Percentiles rank a stretch among this genome's conserved stretches.
phyloP scores from a whole-genome alignment of 805 yeast genomes.

The Kuraishia floccosa region DNA sequence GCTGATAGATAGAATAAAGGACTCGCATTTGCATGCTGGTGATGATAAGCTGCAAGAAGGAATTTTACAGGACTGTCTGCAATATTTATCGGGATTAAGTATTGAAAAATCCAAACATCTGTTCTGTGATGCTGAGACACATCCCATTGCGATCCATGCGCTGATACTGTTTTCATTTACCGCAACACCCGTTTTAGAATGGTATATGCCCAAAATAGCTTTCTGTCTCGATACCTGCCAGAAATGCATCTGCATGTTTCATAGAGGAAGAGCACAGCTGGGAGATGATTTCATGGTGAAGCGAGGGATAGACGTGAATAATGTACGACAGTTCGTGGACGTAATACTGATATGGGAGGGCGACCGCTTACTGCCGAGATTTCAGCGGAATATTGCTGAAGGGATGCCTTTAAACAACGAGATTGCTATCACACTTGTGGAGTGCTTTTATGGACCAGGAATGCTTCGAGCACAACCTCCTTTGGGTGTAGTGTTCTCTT shows the following conservation, averaged over 20 bases:
- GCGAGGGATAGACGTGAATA: constrained; percentile 25
- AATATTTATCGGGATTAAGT: too few relatives aligned
- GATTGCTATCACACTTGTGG: constrained; percentile 21
- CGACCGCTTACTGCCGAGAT: constrained; percentile 7
- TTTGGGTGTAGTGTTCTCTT: too few relatives aligned
- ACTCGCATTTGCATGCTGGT: too few relatives aligned
- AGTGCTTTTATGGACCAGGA: constrained; percentile 41
- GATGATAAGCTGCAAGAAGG: too few relatives aligned
- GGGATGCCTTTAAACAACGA: too few relatives aligned
- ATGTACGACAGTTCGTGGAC: constrained; percentile 19
- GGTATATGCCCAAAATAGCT: constrained; percentile 27
- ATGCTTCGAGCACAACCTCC: constrained; percentile 26
- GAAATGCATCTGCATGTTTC: constrained; percentile 42
- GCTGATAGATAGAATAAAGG: too few relatives aligned
- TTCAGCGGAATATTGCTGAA: too few relatives aligned
- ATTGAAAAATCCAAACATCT: too few relatives aligned
- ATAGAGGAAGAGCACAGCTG: constrained; percentile 38
- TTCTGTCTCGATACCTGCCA: constrained; percentile 35
- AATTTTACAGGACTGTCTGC: too few relatives aligned
- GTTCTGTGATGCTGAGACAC: constrained; percentile 42
- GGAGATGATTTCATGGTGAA: constrained; percentile 38
- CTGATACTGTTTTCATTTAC: constrained; percentile 53
- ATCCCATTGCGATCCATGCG: constrained; percentile 39
- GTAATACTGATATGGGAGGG: constrained; percentile 19
- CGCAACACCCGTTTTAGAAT: constrained; percentile 27